Percentiles rank a stretch among this genome's conserved stretches.
phyloP scores from a whole-genome alignment of 441 rosid genomes.

The Raphanus hybrid region DNA sequence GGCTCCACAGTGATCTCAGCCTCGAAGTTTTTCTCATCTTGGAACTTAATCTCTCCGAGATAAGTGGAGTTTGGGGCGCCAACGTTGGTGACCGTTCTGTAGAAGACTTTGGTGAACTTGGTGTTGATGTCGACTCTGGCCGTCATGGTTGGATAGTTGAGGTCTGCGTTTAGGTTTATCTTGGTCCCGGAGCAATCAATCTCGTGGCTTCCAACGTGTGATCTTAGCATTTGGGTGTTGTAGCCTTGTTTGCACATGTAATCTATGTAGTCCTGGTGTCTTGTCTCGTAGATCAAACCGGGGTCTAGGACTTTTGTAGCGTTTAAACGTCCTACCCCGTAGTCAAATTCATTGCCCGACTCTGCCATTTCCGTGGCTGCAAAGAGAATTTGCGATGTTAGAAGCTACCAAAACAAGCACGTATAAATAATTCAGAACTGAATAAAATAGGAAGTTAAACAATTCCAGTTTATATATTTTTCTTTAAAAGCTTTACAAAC shows the following conservation, averaged over 20 bases:
- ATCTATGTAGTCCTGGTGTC: slow-evolving; percentile 43
- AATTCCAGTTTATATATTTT: too few relatives aligned
- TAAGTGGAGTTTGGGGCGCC: slow-evolving; percentile 15
- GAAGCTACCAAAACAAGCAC: not conserved
- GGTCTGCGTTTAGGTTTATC: slow-evolving; percentile 1
- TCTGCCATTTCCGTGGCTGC: slow-evolving; percentile 31
- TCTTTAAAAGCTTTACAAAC: too few relatives aligned
- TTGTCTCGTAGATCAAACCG: slow-evolving; percentile 48
- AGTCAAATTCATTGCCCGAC: slow-evolving; percentile 41
- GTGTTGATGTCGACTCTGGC: not conserved
- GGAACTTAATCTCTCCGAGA: not conserved
- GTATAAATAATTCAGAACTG: too few relatives aligned
- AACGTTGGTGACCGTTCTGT: slow-evolving; percentile 40
- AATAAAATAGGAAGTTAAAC: too few relatives aligned
- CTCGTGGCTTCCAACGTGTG: slow-evolving; percentile 31
- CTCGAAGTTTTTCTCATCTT: not conserved
- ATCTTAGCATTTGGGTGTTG: slow-evolving; percentile 5
- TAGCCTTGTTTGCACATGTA: slow-evolving; percentile 35
- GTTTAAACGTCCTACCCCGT: slow-evolving; percentile 50
- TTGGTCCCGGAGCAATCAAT: slow-evolving; percentile 23
- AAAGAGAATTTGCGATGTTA: slow-evolving; percentile 1
- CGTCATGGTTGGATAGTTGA: slow-evolving; percentile 42
- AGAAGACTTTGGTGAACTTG: slow-evolving; percentile 7
- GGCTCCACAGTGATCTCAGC: slow-evolving; percentile 25
- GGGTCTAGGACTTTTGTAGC: slow-evolving; percentile 46